phyloP scores from a whole-genome alignment of 805 yeast species.

The Kregervanrija fluxuum region DNA sequence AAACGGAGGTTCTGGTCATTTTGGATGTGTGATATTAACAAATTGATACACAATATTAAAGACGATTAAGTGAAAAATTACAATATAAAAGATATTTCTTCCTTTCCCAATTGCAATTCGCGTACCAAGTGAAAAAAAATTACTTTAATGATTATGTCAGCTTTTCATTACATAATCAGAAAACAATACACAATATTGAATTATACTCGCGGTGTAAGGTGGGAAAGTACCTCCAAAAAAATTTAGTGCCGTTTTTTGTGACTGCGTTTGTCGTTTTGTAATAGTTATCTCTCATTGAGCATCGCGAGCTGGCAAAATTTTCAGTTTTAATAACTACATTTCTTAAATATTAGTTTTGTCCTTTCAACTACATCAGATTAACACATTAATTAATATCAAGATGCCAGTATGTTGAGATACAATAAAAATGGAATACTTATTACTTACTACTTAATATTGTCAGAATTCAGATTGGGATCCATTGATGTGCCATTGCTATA shows the following conservation, averaged over 20 bases:
- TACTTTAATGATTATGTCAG: too few relatives aligned
- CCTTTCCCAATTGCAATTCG: too few relatives aligned
- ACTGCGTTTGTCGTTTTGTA: not conserved
- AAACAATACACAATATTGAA: not conserved
- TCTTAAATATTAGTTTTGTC: not conserved
- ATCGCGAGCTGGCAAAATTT: not conserved
- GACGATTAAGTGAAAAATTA: too few relatives aligned
- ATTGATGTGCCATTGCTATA: too few relatives aligned
- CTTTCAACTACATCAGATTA: too few relatives aligned
- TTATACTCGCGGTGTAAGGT: conserved; percentile 1
- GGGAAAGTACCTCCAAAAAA: not conserved
- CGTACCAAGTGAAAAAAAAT: too few relatives aligned
- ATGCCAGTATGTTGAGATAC: not conserved
- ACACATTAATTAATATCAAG: too few relatives aligned
- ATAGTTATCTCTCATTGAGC: not conserved
- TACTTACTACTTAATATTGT: too few relatives aligned
- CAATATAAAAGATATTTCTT: too few relatives aligned
- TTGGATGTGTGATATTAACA: conserved; percentile 18
- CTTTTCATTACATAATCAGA: not conserved
- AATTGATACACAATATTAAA: not conserved
- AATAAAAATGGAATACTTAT: too few relatives aligned
- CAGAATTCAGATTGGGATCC: not conserved
- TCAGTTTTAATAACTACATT: conserved; percentile 3
- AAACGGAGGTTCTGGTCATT: conserved; percentile 97
- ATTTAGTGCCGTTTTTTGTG: not conserved